Base-by-base conservation (phyloP, 257 asterid genomes). In the Solanum raphanifolium region DNA sequence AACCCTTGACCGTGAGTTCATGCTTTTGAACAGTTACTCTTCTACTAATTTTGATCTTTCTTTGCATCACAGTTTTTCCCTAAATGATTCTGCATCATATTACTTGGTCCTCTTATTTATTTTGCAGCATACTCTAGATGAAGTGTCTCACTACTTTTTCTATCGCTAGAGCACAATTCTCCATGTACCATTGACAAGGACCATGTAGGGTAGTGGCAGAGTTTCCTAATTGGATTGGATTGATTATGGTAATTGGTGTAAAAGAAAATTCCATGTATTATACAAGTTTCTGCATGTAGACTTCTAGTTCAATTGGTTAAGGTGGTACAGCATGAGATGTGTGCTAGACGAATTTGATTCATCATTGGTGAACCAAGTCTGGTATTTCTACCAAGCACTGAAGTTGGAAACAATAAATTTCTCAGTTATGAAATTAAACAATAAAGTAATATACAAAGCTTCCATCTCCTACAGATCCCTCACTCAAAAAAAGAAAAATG, bases 1-100 rank as follows among this genome's bases (percentile, higher is more conserved):
- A 94, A 83, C 96, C 94, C 73, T 89, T 94, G 85, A 94, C 94
- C 43, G 99, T 97, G 89, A 93, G 99, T 97, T 89, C 87, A 72
- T 87, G 89, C 73, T 87, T 86, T 82, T 55, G 38, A 65, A 65
- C 35, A 15, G 73, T 38, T 48, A 32, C 46, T 73, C 69, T 72
- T 68, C 31, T 72, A 27, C 79, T 46, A 86, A 48, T 82, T 16
- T 48, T 48, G 43, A 31, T 82, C 20, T 48, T 52, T 48, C 12
- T 43, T 79, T 20, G 31, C 43, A 48, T 48, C 68, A 82, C 69
- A 48, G 12, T 48, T 48, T 79, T 82, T 21, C 25, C 86, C 39
- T 48, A 48, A 18, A 31, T 48, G 38, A 82, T 31, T 82, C 43
- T 31, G 86, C 29, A 31, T 82, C 71, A 82, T 82, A 82, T 48